A percentile compares a stretch with the other conserved stretches of the same genome.
Evolutionary conservation across 2,329 filamentous ascomycete genomes (phyloP).

Genomic region (Reticulascus tulasneorum): DNA sequence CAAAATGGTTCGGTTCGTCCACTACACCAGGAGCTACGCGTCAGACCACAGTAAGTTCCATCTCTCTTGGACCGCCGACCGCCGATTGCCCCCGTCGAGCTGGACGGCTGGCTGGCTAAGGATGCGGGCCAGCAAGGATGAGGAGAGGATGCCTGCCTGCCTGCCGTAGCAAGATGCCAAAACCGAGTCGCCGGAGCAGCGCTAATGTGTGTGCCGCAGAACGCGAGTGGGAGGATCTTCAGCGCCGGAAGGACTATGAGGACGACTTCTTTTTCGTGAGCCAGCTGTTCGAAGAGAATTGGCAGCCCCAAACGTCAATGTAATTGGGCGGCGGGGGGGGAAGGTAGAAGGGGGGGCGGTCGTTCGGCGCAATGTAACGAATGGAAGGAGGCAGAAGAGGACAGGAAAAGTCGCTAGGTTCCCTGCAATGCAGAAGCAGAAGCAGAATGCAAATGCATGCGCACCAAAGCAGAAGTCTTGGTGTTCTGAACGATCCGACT

Average conservation of each 20-base stretch:
- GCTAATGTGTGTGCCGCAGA: conserved; percentile 25
- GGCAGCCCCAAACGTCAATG: conserved; percentile 35
- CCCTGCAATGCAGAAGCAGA: no score
- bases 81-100: no score
- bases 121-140: neutral
- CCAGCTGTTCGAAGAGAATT: conserved; percentile 55
- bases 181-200: neutral
- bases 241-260: conserved; percentile 42
- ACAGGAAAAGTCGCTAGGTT: no score
- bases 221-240: conserved; percentile 41
- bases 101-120: no score
- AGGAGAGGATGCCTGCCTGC: neutral
- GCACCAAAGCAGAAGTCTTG: no score
- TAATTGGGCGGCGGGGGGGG: conserved; percentile 15
- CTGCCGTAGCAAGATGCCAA: neutral
- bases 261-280: conserved; percentile 57
- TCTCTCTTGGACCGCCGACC: neutral
- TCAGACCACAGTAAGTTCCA: conserved; percentile 41
- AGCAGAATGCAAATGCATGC: no score
- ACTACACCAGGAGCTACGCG: conserved; percentile 38
- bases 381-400: no score
- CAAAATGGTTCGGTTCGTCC: conserved; percentile 43
- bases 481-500: no score
- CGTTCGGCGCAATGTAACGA: no score
- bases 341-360: conserved; percentile 6